Conservation (phyloP, 371 early-diverging fungal genomes). For the Coemansia sp. region DNA sequence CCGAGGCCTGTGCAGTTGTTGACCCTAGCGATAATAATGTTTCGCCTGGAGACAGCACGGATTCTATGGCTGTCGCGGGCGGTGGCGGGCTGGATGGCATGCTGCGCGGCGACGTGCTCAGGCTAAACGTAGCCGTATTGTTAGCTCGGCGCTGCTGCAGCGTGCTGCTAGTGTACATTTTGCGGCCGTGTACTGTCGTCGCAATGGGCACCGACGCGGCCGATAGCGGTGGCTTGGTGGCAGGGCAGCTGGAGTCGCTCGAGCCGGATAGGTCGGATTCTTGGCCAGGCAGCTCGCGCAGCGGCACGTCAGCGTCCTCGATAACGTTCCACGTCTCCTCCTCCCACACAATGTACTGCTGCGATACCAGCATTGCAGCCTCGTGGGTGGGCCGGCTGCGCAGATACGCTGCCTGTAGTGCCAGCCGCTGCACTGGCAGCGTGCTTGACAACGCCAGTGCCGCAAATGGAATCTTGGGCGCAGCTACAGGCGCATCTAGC, state of each 20-base stretch:
- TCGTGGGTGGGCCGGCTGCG: conserved; percentile 56
- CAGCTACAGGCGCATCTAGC: not conserved
- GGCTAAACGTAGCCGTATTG: conserved; percentile 1
- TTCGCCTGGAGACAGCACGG: conserved; percentile 18
- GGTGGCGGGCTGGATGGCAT: conserved; percentile 15
- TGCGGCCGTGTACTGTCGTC: conserved; percentile 15
- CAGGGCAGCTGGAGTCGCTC: not conserved
- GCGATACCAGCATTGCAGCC: conserved; percentile 59
- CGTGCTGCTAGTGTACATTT: conserved; percentile 33
- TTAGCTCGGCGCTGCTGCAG: conserved; percentile 29
- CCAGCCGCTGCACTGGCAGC: conserved; percentile 53
- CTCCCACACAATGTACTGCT: conserved; percentile 58
- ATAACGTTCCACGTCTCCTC: conserved; percentile 37
- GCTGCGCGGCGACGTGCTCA: conserved; percentile 13
- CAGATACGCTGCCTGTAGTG: conserved; percentile 67
- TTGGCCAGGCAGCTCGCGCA: not conserved
- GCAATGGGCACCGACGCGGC: conserved; percentile 1
- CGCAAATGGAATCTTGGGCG: conserved; percentile 12
- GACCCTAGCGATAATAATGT: conserved; percentile 21
- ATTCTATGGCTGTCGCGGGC: not conserved
- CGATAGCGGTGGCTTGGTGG: not conserved
- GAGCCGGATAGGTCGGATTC: not conserved
- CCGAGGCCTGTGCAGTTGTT: conserved; percentile 33
- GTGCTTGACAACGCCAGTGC: conserved; percentile 7
- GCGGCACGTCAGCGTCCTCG: conserved; percentile 3